Conservation (phyloP, 2,329 filamentous ascomycete species). For the Bisporella sp. region DNA sequence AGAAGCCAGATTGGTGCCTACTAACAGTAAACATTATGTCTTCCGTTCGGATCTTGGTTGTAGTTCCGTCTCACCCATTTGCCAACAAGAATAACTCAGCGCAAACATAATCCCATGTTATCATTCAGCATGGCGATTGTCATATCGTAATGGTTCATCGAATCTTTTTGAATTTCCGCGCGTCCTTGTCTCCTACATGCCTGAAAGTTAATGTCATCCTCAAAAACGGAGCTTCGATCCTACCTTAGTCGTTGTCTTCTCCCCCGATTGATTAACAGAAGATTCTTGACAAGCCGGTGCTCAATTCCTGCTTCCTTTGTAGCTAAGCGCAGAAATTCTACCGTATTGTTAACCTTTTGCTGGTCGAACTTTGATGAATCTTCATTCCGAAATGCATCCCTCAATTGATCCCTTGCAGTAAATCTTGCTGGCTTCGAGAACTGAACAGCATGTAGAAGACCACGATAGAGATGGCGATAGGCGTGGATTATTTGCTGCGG, state of each 20-base stretch:
- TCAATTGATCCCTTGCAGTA: constrained; percentile 51
- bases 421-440: constrained; percentile 63
- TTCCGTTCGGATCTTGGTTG: no score
- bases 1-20: no score
- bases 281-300: constrained; percentile 64
- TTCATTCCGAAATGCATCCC: constrained; percentile 50
- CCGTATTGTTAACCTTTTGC: constrained; percentile 52
- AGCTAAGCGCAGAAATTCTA: constrained; percentile 64
- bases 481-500: constrained; percentile 45
- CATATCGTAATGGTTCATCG: constrained; percentile 55
- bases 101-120: constrained; percentile 60
- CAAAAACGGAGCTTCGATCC: no score
- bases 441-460: constrained; percentile 61
- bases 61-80: no score
- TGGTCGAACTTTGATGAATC: constrained; percentile 38
- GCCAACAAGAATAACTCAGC: constrained; percentile 27
- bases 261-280: constrained; percentile 41
- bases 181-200: no score
- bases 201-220: no score
- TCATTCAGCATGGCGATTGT: constrained; percentile 69
- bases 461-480: constrained; percentile 65
- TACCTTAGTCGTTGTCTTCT: constrained; percentile 1
- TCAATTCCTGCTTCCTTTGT: constrained; percentile 58
- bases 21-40: no score
- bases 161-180: background rate